Base-by-base conservation (phyloP, 2,329 filamentous ascomycete species). In the Beauveria sp. region DNA sequence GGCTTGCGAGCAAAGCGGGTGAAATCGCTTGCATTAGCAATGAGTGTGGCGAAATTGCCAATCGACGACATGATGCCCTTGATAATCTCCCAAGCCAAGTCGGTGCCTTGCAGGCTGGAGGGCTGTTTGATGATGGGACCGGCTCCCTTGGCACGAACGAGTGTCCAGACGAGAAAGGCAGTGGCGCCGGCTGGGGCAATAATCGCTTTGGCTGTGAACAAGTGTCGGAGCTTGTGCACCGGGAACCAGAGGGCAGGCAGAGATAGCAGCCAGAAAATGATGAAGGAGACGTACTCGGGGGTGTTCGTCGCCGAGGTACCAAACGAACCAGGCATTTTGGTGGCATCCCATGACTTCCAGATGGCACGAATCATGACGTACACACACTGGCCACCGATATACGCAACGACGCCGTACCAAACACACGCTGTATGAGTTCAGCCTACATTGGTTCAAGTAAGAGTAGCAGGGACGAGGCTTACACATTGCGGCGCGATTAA, bases 131-230 rank as follows among this genome's bases (percentile, higher is more conserved):
- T 81, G 66, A 97, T 91, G 1, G 91, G 91, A 1, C 93, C 93
- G 62, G 93, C 82, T 1, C 92, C 93, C 49, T 91, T 85, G 34
- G 93, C 93, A 28, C 89, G 85, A 42, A 90, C 86, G 28, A 96
- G 81, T 2, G 90, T 84, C 93, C 93, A 97, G 69, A 91, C 88
- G 73, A 96, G 89, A 73, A 95, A 95, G 16, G 89, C 86, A 55
- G 96, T 79, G 56, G 89, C 92, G n/a, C 91, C 91, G 43, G 82
- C 81, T 0, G 93, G 93, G 0, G 95, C 92, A 63, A 96, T 84
- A 70, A 86, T 89, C 0, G 93, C 86, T 77, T 97, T 97, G 70
- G 91, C 89, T 0, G 92, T 96, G 76, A 96, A 96, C 4, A 96
- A 78, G 72, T 96, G 92, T 51, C 92, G 86, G 69, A 96, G 87